phyloP scores from a whole-genome alignment of 139 green algal species.

The Ettlia oleoabundans region DNA sequence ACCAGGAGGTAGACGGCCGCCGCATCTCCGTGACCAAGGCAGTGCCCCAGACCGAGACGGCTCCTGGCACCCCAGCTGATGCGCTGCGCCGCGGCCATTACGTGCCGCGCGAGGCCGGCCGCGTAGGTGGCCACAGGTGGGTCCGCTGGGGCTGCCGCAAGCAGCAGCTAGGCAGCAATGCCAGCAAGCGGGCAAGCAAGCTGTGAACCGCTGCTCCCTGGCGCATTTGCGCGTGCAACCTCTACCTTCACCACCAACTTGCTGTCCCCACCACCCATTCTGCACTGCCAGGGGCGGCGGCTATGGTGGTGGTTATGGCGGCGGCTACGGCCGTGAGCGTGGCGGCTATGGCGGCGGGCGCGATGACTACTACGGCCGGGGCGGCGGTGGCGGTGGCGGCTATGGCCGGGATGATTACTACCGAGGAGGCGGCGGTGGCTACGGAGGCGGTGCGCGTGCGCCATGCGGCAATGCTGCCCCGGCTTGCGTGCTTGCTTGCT shows the following conservation, averaged over 20 bases:
- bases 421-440: conserved; percentile 4
- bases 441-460: not conserved
- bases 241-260: not conserved
- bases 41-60: conserved; percentile 74
- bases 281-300: not conserved
- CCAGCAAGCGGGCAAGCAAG: too few species aligned
- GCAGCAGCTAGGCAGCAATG: too few species aligned
- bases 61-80: conserved; percentile 71
- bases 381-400: conserved; percentile 10
- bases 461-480: not conserved
- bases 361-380: not conserved
- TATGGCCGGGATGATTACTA: conserved; percentile 12
- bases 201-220: too few species aligned
- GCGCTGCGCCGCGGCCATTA: conserved; percentile 50
- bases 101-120: conserved; percentile 21
- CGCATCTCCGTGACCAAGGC: conserved; percentile 76
- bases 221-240: not conserved
- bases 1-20: conserved; percentile 77
- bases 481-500: not conserved
- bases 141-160: too few species aligned
- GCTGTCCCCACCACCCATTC: not conserved
- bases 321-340: not conserved
- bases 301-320: not conserved
- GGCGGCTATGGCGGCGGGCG: not conserved
- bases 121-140: not conserved